Conservation (phyloP, 495 filamentous ascomycete species). For the Jackrogersella multiformis region DNA sequence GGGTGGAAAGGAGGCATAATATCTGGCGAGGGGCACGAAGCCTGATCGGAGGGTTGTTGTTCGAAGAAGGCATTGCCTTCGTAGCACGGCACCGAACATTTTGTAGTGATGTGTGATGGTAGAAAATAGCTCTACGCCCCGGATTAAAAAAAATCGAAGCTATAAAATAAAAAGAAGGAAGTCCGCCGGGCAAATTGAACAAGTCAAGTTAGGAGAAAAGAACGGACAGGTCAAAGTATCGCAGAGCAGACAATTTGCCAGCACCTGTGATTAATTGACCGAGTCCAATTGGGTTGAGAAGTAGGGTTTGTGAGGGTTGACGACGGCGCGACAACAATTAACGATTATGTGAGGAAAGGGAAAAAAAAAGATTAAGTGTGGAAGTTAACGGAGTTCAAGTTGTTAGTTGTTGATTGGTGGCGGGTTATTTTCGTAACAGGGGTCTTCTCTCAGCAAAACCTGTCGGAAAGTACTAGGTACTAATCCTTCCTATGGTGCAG, state of each 20-base stretch:
- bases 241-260: conserved; percentile 42
- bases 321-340: conserved; percentile 23
- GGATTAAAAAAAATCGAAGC: conserved; percentile 20
- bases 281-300: conserved; percentile 39
- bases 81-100: conserved; percentile 64
- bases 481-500: background rate
- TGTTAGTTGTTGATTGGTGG: conserved; percentile 38
- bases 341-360: conserved; percentile 31
- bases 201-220: conserved; percentile 25
- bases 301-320: conserved; percentile 13
- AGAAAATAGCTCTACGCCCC: conserved; percentile 47
- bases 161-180: conserved; percentile 23
- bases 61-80: conserved; percentile 63
- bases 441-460: conserved; percentile 23
- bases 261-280: conserved; percentile 44
- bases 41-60: conserved; percentile 52
- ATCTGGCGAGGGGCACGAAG: conserved; percentile 61
- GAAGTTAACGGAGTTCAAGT: conserved; percentile 23
- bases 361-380: conserved; percentile 37
- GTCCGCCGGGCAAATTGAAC: conserved; percentile 40
- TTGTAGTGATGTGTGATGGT: conserved; percentile 44
- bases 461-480: conserved; percentile 12
- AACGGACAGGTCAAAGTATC: conserved; percentile 40
- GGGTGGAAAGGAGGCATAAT: conserved; percentile 79
- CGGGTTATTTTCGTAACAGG: conserved; percentile 30